A percentile compares a stretch with the other conserved stretches of the same genome.
Conservation (phyloP, 2,329 filamentous ascomycete genomes). For the Talaromyces atroroseus region DNA sequence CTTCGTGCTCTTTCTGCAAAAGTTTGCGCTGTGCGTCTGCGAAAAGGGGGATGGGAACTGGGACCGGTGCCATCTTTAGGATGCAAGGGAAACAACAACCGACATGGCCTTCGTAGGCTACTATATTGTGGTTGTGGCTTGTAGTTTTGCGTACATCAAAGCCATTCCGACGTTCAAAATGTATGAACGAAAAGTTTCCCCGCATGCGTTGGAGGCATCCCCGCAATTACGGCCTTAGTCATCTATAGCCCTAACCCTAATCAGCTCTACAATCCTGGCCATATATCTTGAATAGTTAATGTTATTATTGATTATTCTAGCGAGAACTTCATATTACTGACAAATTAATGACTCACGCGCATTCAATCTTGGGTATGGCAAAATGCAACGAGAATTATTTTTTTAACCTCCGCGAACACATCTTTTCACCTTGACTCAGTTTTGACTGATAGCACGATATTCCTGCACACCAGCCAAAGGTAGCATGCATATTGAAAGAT, state of each 20-base stretch:
- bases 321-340: too few species aligned
- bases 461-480: too few species aligned
- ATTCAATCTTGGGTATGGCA: too few species aligned
- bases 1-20: constrained; percentile 40
- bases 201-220: constrained; percentile 9
- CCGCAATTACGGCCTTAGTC: constrained; percentile 9
- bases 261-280: not conserved
- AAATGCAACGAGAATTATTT: too few species aligned
- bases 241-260: not conserved
- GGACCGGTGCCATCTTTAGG: constrained; percentile 10
- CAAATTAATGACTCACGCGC: too few species aligned
- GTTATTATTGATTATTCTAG: too few species aligned
- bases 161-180: not conserved
- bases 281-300: too few species aligned
- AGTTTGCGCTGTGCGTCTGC: constrained; percentile 39
- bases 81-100: not conserved
- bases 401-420: too few species aligned
- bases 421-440: too few species aligned
- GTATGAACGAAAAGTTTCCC: not conserved
- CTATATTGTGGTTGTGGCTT: not conserved
- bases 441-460: too few species aligned
- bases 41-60: constrained; percentile 36
- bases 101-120: constrained; percentile 15
- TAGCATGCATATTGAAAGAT: too few species aligned
- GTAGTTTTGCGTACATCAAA: not conserved